Base-by-base conservation (phyloP, 257 asterid species). In the Capsicum baccatum region DNA sequence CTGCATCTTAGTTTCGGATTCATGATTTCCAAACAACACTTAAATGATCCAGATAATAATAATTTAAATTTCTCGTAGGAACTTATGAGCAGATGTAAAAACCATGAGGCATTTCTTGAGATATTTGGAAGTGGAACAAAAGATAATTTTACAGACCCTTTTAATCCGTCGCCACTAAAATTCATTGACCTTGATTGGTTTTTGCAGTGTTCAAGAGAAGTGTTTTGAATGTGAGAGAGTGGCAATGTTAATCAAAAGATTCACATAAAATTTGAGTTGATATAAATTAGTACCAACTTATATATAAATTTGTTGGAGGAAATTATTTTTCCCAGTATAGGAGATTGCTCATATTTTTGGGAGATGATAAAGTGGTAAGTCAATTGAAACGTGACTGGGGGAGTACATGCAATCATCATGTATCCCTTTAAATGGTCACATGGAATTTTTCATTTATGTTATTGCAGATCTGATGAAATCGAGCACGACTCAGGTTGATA, bases 61-160 rank as follows among this genome's bases (percentile, higher is more conserved):
- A 14, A 76, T 52, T 15, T 76, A 26, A 2, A 76, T 21, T 52
- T 52, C 52, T 52, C 37, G 10, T 52, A 16, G 44, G 47, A 52
- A 54, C 81, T 74, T 74, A 74, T 74, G 81, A 74, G 12, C 81
- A 50, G 81, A 50, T 74, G 62, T 74, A 21, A 26, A 76, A 52
- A 7, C 1, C 63, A 26, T 35, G 26, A 76, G 5, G 8, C 81
- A 19, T 52, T 71, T 52, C 63, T 76, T 76, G 21, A 76, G 63
- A 76, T 76, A 21, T 52, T 76, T 76, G 5, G 81, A 76, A 76
- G 48, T 76, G 63, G n/a, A 76, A 52, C 21, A 21, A 76, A 76
- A 8, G 62, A 7, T 76, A 8, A 76, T 21, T 14, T 52, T 52
- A 52, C 47, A 26, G 26, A 26, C 63, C 54, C 63, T 76, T 1